Evolutionary conservation across 306 rosid species (phyloP).

Genomic region (Astragalus membranaceus): DNA sequence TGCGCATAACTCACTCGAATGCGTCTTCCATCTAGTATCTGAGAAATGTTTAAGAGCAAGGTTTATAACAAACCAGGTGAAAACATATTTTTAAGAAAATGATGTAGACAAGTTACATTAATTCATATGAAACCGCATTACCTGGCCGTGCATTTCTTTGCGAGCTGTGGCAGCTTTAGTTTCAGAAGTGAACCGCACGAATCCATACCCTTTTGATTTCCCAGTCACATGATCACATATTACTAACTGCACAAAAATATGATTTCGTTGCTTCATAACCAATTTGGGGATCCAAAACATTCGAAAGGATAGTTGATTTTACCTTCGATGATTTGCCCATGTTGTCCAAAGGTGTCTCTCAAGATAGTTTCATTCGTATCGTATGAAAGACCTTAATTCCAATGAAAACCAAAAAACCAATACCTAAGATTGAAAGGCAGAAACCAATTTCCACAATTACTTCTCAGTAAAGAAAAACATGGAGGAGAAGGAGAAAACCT

Average conservation of each 20-base stretch:
- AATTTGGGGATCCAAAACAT: background rate
- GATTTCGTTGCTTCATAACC: background rate
- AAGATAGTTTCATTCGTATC: slow-evolving; percentile 64
- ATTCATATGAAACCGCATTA: background rate
- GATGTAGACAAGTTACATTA: background rate
- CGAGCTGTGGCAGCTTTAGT: slow-evolving; percentile 41
- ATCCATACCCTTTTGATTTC: slow-evolving; percentile 61
- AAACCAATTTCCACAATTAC: background rate
- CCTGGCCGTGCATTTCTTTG: slow-evolving; percentile 51
- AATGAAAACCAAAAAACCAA: background rate
- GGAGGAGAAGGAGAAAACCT: slow-evolving; percentile 30
- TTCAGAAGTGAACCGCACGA: slow-evolving; percentile 51
- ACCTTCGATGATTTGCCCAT: slow-evolving; percentile 66
- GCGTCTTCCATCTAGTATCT: slow-evolving; percentile 52
- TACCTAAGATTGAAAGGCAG: background rate
- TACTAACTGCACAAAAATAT: slow-evolving; percentile 36
- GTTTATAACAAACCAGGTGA: background rate
- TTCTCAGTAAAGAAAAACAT: background rate
- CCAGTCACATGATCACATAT: slow-evolving; percentile 59
- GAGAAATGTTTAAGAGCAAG: slow-evolving; percentile 8
- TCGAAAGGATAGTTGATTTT: background rate
- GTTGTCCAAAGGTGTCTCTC: slow-evolving; percentile 44
- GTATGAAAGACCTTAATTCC: slow-evolving; percentile 48
- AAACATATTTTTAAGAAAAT: background rate
- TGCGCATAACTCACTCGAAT: slow-evolving; percentile 48